phyloP scores from a whole-genome alignment of 768 basidiomycete genomes.

The Galerina marginata region DNA sequence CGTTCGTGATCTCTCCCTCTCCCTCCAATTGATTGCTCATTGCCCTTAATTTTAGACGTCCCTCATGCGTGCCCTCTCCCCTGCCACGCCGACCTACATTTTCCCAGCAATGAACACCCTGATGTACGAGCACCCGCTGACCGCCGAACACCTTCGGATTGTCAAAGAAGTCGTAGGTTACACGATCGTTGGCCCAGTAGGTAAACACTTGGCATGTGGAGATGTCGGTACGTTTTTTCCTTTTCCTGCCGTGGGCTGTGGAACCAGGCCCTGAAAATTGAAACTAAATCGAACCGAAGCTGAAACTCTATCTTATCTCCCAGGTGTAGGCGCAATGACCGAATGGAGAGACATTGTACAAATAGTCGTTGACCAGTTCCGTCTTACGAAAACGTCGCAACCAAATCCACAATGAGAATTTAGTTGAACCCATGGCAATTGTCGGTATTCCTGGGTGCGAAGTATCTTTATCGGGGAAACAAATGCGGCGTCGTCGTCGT shows the following conservation, averaged over 20 bases:
- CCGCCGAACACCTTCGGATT: slow-evolving; percentile 78
- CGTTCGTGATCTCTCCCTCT: slow-evolving; percentile 44
- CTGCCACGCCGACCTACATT: slow-evolving; percentile 84
- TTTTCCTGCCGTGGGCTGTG: not conserved
- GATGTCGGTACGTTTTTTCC: slow-evolving; percentile 70
- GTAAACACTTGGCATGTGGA: slow-evolving; percentile 89
- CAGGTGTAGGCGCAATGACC: slow-evolving; percentile 93
- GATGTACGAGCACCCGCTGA: slow-evolving; percentile 96
- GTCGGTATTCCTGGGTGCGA: too few relatives aligned
- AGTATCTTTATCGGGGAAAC: too few relatives aligned
- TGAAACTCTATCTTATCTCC: not conserved
- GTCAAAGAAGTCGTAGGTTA: slow-evolving; percentile 82
- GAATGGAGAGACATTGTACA: slow-evolving; percentile 92
- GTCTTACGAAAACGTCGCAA: slow-evolving; percentile 22
- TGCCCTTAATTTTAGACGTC: slow-evolving; percentile 57
- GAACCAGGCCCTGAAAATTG: too few relatives aligned
- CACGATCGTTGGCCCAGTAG: slow-evolving; percentile 83
- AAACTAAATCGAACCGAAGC: too few relatives aligned
- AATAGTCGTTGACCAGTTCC: slow-evolving; percentile 66
- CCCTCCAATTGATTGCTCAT: not conserved
- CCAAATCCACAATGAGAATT: too few relatives aligned
- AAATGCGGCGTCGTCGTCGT: too few relatives aligned
- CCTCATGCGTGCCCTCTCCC: slow-evolving; percentile 82
- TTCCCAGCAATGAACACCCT: slow-evolving; percentile 99
- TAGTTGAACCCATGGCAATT: too few relatives aligned